Percentiles rank a stretch among this genome's conserved stretches.
phyloP scores from a whole-genome alignment of 345 rosid species.

The Ailanthus altissimus region DNA sequence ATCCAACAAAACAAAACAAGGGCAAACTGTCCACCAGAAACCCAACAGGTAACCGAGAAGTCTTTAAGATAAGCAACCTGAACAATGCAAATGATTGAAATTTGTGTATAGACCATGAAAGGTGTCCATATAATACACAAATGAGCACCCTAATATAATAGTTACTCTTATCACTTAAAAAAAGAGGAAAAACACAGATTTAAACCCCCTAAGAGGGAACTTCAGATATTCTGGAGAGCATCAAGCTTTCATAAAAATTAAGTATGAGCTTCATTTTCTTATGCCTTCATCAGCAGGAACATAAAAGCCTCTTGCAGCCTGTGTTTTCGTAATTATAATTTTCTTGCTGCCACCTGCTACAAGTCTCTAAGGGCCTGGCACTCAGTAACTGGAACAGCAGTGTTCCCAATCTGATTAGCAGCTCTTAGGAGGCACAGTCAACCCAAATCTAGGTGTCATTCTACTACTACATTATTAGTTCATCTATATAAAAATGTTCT shows the following conservation, averaged over 20 bases:
- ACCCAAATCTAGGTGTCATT: neutral
- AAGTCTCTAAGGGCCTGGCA: neutral
- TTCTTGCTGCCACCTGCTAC: neutral
- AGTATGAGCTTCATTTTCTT: neutral
- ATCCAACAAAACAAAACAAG: neutral
- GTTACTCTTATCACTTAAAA: neutral
- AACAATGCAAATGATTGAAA: neutral
- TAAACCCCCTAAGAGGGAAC: neutral
- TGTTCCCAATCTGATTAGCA: neutral
- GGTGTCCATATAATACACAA: neutral
- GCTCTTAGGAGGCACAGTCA: neutral
- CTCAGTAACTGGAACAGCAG: neutral
- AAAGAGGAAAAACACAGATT: neutral
- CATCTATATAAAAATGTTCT: neutral
- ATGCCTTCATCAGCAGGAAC: neutral
- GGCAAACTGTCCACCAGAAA: neutral
- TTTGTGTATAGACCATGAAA: neutral
- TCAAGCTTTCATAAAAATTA: neutral
- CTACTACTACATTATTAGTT: neutral
- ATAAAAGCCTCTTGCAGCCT: neutral
- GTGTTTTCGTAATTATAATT: neutral
- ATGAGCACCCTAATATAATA: neutral
- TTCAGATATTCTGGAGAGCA: neutral
- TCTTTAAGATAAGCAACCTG: neutral
- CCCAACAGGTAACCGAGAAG: neutral